Evolutionary conservation across 108 stramenopile genomes (phyloP), one percentile per base, ranked within the genome.

Genomic region (Conticribra guillardii): DNA sequence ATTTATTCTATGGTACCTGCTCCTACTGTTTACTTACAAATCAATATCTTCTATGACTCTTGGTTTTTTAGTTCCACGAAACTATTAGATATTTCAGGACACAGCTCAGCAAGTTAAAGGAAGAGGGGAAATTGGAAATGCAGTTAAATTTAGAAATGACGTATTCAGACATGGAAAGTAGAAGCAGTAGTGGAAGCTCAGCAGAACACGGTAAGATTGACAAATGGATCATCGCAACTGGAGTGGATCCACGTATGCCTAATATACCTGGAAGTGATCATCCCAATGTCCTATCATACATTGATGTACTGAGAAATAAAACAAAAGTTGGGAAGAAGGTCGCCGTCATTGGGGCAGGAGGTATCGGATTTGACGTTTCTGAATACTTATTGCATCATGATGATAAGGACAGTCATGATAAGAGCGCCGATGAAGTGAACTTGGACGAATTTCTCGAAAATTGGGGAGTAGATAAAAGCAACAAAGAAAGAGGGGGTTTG

Each of bases 301-400:
- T 97, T 54, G 98, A 99, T 78, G 94, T 99, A 2, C 71, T 99
- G 45, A 79, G 82, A 47, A 54, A 84, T 41, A 79, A 91, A 45
- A 85, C 80, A 45, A 80, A 86, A 34, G 96, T 97, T 17, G 98
- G 98, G 51, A 48, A 87, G 41, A 75, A 78, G 0, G 97, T 99
- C 4, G 98, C 97, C 22, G 71, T 99, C 21, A 93, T 99, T 80
- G 98, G 98, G 37, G 98, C 97, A 5, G 98, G 98, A 44, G 98
- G 98, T 0, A 99, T 99, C 58, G 98, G 98, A 22, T 99, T 99
- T 71, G 98, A 99, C 84, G 95, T 99, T 27, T 85, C 93, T 19
- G 98, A 99, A 54, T 97, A 87, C 74, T 77, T 99, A 17, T 27
- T 94, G 24, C 91, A 97, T 67, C 80, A 88, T 33, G 52, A 75